Evolutionary conservation across 2,329 filamentous ascomycete genomes (phyloP), one percentile per base, ranked within the genome.

Genomic region (Gremmenia infestans): DNA sequence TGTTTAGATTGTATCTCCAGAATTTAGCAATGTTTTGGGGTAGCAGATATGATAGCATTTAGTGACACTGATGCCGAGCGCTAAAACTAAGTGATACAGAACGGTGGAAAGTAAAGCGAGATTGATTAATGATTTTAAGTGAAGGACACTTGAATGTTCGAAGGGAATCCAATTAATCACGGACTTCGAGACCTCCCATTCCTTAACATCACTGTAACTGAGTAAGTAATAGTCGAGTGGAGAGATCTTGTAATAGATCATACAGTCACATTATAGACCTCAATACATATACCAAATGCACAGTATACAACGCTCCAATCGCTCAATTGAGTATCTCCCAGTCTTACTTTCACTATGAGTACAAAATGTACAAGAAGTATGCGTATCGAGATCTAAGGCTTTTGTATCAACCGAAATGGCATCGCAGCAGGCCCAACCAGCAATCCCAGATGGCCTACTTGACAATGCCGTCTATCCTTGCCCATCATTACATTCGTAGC

Each of bases 291-390:
- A 4, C 8, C 15, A 46, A 11, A 6, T 14, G 22, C 40, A 47
- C 40, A 35, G 47, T 35, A 52, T 48, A 17, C 25, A 32, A 32
- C 28, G 39, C 42, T 28, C 47, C 45, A 53, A 52, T 22, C 42
- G 19, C 37, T 47, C 49, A 17, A 54, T 55, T 53, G 12, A 36
- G 45, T 25, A 50, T 45, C 52, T 56, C 55, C 54, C 54, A 39
- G 50, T 54, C 42, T 58, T 65, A 45, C 55, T 65, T 66, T 62
- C 56, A 65, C 62, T 70, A 70, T 69, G 55, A 66, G 65, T 71
- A 70, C 66, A 70, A 32, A 47, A 65, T 71, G 68, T 70, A 69
- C 67, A 70, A 66, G 59, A 68, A 66, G 59, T 64, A 68, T 68
- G 66, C 65, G 60, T 59, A 59, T 57, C 63, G 62, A 65, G 57